These are phyloP conservation scores for Vachellia pachyceras DNA, from an alignment of 306 rosid genomes.

Conservation along the genomic window DNA sequence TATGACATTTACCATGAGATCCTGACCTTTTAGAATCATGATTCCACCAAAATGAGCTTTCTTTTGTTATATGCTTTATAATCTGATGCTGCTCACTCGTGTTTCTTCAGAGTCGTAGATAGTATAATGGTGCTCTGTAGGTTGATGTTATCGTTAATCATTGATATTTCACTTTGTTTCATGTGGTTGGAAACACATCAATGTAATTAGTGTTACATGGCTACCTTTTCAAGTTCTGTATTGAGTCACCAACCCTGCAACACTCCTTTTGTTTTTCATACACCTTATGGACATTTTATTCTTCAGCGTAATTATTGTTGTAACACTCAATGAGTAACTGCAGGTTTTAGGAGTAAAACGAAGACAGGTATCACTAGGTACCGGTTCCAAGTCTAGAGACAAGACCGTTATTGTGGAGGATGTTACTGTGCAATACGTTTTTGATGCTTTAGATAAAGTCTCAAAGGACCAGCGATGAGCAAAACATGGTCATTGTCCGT, in stretches of 20 bases:
- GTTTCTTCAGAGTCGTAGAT: not conserved
- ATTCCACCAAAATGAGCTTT: not conserved
- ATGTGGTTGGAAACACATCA: constrained; percentile 6
- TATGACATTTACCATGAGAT: not conserved
- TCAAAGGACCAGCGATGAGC: constrained; percentile 50
- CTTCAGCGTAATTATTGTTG: not conserved
- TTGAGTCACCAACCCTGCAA: not conserved
- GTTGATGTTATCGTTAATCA: not conserved
- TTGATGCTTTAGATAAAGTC: constrained; percentile 68
- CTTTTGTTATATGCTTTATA: not conserved
- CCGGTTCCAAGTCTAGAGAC: constrained; percentile 91
- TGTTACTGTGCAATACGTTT: constrained; percentile 68
- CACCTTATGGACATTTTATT: not conserved
- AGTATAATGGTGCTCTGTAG: not conserved
- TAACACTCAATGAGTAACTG: constrained; percentile 29
- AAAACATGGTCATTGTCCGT: constrained; percentile 25
- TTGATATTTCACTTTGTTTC: not conserved
- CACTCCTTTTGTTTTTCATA: too few species aligned
- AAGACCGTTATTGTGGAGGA: constrained; percentile 87
- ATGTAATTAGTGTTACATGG: not conserved
- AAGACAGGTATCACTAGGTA: constrained; percentile 76
- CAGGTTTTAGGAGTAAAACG: constrained; percentile 88
- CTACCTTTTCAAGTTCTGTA: not conserved
- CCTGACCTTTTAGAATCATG: not conserved
- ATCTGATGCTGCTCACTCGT: not conserved